Conservation (phyloP, 257 asterid species). For the Solanum lignicaule region DNA sequence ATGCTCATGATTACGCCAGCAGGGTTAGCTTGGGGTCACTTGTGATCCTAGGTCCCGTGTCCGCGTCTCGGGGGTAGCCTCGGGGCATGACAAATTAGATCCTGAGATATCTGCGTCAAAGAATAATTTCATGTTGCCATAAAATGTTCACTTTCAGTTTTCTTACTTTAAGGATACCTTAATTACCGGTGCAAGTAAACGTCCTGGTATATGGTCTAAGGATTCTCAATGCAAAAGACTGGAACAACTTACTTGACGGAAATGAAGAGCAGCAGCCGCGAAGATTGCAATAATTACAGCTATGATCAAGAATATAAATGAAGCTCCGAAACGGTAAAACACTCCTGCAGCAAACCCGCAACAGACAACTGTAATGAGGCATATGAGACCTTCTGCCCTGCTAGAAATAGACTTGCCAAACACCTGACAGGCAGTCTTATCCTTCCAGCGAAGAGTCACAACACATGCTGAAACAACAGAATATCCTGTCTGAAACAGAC, state of each 20-base stretch:
- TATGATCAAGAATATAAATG: conserved; percentile 43
- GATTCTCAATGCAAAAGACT: neutral
- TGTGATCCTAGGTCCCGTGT: too few species aligned
- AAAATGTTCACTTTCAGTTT: neutral
- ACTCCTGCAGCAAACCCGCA: conserved; percentile 74
- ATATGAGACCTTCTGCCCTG: conserved; percentile 58
- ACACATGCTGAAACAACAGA: conserved; percentile 96
- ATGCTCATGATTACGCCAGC: too few species aligned
- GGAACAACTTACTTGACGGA: conserved; percentile 58
- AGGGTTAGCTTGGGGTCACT: too few species aligned
- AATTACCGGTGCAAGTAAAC: neutral
- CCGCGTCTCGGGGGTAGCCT: too few species aligned
- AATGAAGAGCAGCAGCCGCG: conserved; percentile 46
- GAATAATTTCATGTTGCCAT: neutral
- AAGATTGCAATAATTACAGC: conserved; percentile 41
- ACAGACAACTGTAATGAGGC: conserved; percentile 53
- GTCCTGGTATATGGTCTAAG: neutral
- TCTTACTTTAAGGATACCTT: neutral
- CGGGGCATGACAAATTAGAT: neutral
- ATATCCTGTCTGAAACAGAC: conserved; percentile 74
- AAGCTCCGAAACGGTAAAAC: conserved; percentile 57
- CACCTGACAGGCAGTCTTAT: conserved; percentile 26
- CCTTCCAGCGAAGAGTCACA: conserved; percentile 75
- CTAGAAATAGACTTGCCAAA: conserved; percentile 32
- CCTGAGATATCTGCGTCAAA: neutral